Conservation (phyloP, 805 yeast genomes). For the Candida arabinofermentans region DNA sequence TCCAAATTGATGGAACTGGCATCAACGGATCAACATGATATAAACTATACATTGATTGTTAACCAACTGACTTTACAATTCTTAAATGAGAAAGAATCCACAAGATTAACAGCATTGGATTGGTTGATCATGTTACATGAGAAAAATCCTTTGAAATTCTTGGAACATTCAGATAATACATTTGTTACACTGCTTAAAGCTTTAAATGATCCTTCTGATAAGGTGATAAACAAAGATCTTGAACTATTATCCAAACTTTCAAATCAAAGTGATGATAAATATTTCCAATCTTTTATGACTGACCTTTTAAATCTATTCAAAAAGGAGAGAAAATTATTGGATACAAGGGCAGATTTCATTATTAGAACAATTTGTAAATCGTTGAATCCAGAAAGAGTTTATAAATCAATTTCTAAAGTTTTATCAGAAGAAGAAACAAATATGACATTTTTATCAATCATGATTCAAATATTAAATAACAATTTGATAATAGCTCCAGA, state of each 20-base stretch:
- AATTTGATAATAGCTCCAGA: conserved; percentile 86
- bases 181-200: conserved; percentile 77
- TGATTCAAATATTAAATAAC: conserved; percentile 84
- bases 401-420: conserved; percentile 73
- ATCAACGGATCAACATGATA: conserved; percentile 25
- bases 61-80: conserved; percentile 71
- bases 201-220: conserved; percentile 62
- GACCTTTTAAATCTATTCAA: conserved; percentile 68
- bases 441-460: conserved; percentile 66
- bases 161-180: conserved; percentile 57
- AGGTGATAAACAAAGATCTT: conserved; percentile 70
- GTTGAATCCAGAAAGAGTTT: conserved; percentile 78
- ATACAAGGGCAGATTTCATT: conserved; percentile 76
- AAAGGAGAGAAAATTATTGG: conserved; percentile 61
- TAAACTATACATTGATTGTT: conserved; percentile 57
- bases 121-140: conserved; percentile 84
- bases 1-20: conserved; percentile 52
- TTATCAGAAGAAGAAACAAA: conserved; percentile 54
- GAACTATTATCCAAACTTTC: conserved; percentile 72
- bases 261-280: conserved; percentile 64
- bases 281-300: conserved; percentile 70
- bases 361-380: conserved; percentile 79
- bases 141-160: conserved; percentile 55
- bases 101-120: conserved; percentile 79
- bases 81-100: conserved; percentile 69